Conservation (phyloP, 1,284 basidiomycete species). For the Ganoderma multipileum region DNA sequence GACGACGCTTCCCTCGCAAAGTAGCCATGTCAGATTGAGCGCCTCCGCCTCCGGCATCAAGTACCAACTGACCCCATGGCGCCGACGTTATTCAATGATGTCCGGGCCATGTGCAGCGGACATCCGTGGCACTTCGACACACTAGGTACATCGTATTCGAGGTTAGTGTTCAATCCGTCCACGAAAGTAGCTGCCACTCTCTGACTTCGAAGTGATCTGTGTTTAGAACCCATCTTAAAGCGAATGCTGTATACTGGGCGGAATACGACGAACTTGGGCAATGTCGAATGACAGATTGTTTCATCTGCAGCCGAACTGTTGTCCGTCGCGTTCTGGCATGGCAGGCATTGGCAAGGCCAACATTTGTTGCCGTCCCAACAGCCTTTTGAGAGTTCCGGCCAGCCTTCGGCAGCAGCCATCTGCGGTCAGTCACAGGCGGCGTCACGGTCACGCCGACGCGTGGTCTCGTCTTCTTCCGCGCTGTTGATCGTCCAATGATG, state of each 20-base stretch:
- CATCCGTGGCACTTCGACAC: background rate
- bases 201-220: background rate
- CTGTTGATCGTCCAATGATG: background rate
- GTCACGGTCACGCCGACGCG: background rate
- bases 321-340: background rate
- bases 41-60: background rate
- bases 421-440: constrained; percentile 1
- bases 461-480: background rate
- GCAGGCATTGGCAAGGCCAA: background rate
- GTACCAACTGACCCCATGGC: background rate
- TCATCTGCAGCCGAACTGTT: background rate
- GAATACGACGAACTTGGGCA: background rate
- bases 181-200: background rate
- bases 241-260: background rate
- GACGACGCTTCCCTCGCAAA: background rate
- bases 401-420: background rate
- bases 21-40: background rate
- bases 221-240: background rate
- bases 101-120: background rate
- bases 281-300: constrained; percentile 4
- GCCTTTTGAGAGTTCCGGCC: background rate
- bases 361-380: constrained; percentile 3
- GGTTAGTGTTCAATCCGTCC: background rate
- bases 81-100: background rate
- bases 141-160: background rate